These are phyloP conservation scores for Leccinum aurantiacum DNA, from an alignment of 768 basidiomycete genomes.

Conservation along the genomic window DNA sequence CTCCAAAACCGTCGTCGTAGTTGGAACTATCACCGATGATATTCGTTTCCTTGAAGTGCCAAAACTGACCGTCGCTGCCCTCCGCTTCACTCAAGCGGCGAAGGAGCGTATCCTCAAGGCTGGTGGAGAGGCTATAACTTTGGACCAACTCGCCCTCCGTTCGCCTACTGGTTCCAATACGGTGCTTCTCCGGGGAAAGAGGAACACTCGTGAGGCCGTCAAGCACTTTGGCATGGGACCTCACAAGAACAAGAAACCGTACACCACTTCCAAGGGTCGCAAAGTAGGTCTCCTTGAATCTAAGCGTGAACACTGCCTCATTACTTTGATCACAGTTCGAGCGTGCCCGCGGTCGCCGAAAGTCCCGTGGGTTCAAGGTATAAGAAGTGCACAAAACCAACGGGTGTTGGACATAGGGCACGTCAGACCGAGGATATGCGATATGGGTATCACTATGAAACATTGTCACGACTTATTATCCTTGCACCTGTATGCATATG, in stretches of 20 bases:
- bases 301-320: neutral
- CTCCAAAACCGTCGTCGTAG: conserved; percentile 84
- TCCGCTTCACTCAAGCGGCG: conserved; percentile 90
- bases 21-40: conserved; percentile 95
- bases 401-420: conserved; percentile 30
- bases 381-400: conserved; percentile 47
- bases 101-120: conserved; percentile 94
- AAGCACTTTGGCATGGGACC: conserved; percentile 99
- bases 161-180: conserved; percentile 96
- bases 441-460: conserved; percentile 32
- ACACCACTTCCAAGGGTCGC: conserved; percentile 94
- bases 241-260: conserved; percentile 98
- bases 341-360: conserved; percentile 97
- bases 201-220: conserved; percentile 91
- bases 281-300: conserved; percentile 50
- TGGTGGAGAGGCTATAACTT: conserved; percentile 91
- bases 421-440: conserved; percentile 32
- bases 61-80: conserved; percentile 90
- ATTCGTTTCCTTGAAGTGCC: conserved; percentile 82
- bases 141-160: conserved; percentile 95
- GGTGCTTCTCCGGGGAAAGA: conserved; percentile 87
- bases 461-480: conserved; percentile 19
- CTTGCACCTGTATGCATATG: conserved; percentile 26
- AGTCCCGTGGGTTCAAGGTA: conserved; percentile 96
- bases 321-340: conserved; percentile 66